These are phyloP conservation scores for Knufia petricola DNA, from an alignment of 2,329 filamentous ascomycete species.

Conservation along the genomic window DNA sequence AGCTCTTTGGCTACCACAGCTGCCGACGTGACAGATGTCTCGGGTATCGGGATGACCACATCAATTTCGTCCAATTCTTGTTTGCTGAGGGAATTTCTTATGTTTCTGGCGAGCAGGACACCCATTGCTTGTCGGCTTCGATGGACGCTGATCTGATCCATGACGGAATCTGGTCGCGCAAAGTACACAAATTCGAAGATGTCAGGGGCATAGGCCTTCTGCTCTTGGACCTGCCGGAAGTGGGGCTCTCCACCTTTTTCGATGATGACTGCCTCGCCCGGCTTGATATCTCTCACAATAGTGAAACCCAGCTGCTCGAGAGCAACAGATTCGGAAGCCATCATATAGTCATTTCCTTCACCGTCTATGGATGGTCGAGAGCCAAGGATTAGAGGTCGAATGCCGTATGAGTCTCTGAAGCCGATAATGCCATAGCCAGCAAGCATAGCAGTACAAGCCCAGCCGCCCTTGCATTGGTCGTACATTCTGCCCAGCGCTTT, in stretches of 20 bases:
- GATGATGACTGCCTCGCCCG: slow-evolving; percentile 78
- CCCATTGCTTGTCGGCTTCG: slow-evolving; percentile 81
- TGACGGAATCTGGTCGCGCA: slow-evolving; percentile 67
- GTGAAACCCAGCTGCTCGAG: slow-evolving; percentile 70
- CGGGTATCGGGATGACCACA: slow-evolving; percentile 68
- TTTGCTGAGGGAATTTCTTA: slow-evolving; percentile 57
- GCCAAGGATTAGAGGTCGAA: slow-evolving; percentile 72
- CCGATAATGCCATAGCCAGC: slow-evolving; percentile 71
- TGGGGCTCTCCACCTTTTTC: slow-evolving; percentile 64
- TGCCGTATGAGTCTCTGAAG: slow-evolving; percentile 71
- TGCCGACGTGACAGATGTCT: slow-evolving; percentile 75
- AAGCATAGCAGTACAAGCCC: slow-evolving; percentile 73
- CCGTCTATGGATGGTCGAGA: slow-evolving; percentile 58
- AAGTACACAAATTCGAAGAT: slow-evolving; percentile 88
- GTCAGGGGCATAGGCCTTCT: slow-evolving; percentile 66
- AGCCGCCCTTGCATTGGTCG: slow-evolving; percentile 61
- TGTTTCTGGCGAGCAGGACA: slow-evolving; percentile 63
- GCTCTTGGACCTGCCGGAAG: slow-evolving; percentile 63
- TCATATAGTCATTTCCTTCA: slow-evolving; percentile 70
- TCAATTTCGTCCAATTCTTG: slow-evolving; percentile 68
- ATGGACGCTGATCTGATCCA: slow-evolving; percentile 82
- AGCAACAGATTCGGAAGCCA: slow-evolving; percentile 82
- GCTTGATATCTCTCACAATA: slow-evolving; percentile 66
- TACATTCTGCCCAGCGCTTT: slow-evolving; percentile 63
- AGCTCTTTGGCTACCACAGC: slow-evolving; percentile 65